Evolutionary conservation across 2,329 filamentous ascomycete genomes (phyloP).

Genomic region (Aureobasidium sp.): DNA sequence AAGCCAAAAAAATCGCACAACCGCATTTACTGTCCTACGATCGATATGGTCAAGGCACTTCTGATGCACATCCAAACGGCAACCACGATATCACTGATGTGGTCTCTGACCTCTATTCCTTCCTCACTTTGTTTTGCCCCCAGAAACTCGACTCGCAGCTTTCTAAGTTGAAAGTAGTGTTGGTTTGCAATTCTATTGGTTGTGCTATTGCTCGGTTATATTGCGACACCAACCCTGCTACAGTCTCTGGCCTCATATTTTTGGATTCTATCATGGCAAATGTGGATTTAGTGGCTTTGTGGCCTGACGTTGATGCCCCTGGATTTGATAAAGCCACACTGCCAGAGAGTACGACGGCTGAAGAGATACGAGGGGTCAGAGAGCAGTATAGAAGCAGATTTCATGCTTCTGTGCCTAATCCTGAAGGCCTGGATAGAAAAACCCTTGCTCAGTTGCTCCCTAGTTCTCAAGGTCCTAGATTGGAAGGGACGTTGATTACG

Average conservation of each 20-base stretch:
- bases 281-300: slow-evolving; percentile 45
- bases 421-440: slow-evolving; percentile 42
- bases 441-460: slow-evolving; percentile 38
- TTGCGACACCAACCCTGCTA: background rate
- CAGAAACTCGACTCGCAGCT: slow-evolving; percentile 7
- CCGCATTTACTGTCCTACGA: slow-evolving; percentile 45
- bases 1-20: slow-evolving; percentile 21
- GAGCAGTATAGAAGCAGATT: slow-evolving; percentile 37
- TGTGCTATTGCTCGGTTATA: slow-evolving; percentile 56
- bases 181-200: slow-evolving; percentile 52
- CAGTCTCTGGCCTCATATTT: slow-evolving; percentile 29
- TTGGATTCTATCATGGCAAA: slow-evolving; percentile 52
- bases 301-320: slow-evolving; percentile 45
- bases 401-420: slow-evolving; percentile 41
- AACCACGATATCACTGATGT: slow-evolving; percentile 7
- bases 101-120: too few species aligned
- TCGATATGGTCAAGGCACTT: slow-evolving; percentile 49
- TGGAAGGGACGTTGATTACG: slow-evolving; percentile 35
- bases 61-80: slow-evolving; percentile 32
- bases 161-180: slow-evolving; percentile 19
- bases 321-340: slow-evolving; percentile 35
- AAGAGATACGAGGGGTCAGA: slow-evolving; percentile 28
- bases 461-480: slow-evolving; percentile 30
- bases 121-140: background rate
- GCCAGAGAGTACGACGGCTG: slow-evolving; percentile 30